These are phyloP conservation scores for Fomitopsis betulina DNA, from an alignment of 1,284 basidiomycete genomes.

Conservation along the genomic window DNA sequence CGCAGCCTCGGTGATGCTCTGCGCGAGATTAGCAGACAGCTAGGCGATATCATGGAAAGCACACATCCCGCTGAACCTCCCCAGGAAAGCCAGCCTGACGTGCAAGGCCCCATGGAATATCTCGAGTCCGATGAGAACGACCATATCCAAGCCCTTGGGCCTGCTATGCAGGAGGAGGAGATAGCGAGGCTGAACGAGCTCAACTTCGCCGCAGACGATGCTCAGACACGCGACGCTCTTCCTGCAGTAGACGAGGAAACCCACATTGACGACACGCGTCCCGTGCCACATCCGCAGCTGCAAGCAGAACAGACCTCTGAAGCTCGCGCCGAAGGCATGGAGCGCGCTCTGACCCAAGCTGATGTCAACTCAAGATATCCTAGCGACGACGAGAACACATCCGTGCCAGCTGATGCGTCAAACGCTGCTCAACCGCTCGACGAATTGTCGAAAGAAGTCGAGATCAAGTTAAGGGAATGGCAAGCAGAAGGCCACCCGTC, in stretches of 20 bases:
- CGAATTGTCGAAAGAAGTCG: constrained; percentile 33
- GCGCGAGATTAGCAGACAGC: constrained; percentile 79
- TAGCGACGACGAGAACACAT: constrained; percentile 7
- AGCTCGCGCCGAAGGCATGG: constrained; percentile 32
- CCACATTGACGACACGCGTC: constrained; percentile 7
- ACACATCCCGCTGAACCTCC: constrained; percentile 30
- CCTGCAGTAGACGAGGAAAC: constrained; percentile 18
- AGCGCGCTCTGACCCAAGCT: constrained; percentile 44
- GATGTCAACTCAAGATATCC: constrained; percentile 23
- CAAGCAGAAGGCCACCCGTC: constrained; percentile 54
- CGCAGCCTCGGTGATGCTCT: constrained; percentile 86
- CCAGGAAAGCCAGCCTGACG: constrained; percentile 15
- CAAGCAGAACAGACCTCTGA: constrained; percentile 31
- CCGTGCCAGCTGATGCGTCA: constrained; percentile 1
- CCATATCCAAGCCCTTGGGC: constrained; percentile 88
- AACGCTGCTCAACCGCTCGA: constrained; percentile 37
- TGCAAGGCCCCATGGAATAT: constrained; percentile 75
- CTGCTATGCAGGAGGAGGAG: constrained; percentile 74
- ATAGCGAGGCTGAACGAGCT: constrained; percentile 80
- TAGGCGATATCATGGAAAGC: constrained; percentile 79
- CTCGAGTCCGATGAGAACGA: constrained; percentile 70
- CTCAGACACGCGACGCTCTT: constrained; percentile 27
- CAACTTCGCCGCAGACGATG: constrained; percentile 64
- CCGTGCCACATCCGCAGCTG: constrained; percentile 8
- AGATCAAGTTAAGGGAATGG: constrained; percentile 64